phyloP scores from a whole-genome alignment of 192 early-diverging fungal genomes.

The Backusella luteola region DNA sequence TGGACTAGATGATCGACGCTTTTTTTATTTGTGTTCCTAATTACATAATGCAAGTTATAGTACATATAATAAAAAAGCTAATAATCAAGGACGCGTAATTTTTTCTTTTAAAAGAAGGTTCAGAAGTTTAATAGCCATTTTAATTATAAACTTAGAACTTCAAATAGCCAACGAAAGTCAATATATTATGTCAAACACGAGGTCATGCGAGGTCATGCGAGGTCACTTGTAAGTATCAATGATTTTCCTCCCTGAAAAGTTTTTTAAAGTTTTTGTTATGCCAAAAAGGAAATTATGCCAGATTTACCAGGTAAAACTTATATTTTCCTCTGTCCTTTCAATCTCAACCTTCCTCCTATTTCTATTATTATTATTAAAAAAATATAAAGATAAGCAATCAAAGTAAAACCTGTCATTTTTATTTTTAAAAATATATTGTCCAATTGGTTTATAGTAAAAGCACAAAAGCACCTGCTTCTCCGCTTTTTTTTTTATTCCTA shows the following conservation, averaged over 20 bases:
- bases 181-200: background rate
- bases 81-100: background rate
- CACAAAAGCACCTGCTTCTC: background rate
- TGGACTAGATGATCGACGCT: background rate
- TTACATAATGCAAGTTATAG: background rate
- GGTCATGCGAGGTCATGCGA: conserved; percentile 5
- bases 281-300: background rate
- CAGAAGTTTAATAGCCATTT: background rate
- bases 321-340: background rate
- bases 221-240: background rate
- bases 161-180: background rate
- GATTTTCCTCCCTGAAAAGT: background rate
- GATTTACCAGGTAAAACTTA: background rate
- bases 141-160: background rate
- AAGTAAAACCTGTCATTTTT: background rate
- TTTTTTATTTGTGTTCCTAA: background rate
- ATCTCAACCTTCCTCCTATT: background rate
- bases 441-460: background rate
- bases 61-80: too few species aligned
- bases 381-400: background rate
- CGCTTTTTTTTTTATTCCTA: background rate
- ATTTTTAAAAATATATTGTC: background rate
- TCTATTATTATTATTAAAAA: background rate
- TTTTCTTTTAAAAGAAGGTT: background rate
- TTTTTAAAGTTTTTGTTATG: background rate